Base-by-base conservation (phyloP, 2,329 filamentous ascomycete genomes). In the Colletotrichum tamarilloi region DNA sequence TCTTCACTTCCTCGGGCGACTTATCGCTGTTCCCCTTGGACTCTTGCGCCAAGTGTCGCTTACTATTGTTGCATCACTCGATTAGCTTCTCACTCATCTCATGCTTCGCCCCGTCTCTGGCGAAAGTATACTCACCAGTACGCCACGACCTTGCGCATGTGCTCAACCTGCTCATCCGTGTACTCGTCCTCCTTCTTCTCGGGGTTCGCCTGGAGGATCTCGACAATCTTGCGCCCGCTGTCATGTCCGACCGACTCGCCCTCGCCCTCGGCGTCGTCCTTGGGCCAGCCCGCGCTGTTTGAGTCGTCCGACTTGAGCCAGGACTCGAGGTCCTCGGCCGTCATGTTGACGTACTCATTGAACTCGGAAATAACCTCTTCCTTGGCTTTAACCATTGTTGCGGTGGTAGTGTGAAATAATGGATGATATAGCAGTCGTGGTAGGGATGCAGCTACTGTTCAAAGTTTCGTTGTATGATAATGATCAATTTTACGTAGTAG, bases 301-400 rank as follows among this genome's bases (percentile, higher is more conserved):
- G 90, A 92, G 38, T 90, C 85, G n/a, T 88, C 85, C 7, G 86
- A 85, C 74, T 88, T 85, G 28, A 93, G 86, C 91, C 91, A 93
- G 28, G 86, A 83, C 76, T 90, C 85, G 19, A 93, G 85, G 75
- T 92, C 90, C 1, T 84, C 80, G 1, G 90, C 84, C 12, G 85
- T 87, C 91, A 93, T 92, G 80, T 93, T 93, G 79, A 93, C 90
- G 59, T 92, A 81, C 52, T 89, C 85, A 74, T 92, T 92, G 84
- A 92, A 93, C 78, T 93, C 90, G 62, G 87, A 86, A 74, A 82
- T 78, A 52, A 82, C 80, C 38, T 81, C 78, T 2, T 80, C 76
- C 55, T 75, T 68, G 72, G 76, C 75, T 72, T 81, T 80, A 32
- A 56, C 52, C 69, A 78, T 77, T 14, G 63, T 75, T 46, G 32